These are phyloP conservation scores for Trichoderma aggressivum DNA, from an alignment of 2,329 filamentous ascomycete species.

Conservation along the genomic window DNA sequence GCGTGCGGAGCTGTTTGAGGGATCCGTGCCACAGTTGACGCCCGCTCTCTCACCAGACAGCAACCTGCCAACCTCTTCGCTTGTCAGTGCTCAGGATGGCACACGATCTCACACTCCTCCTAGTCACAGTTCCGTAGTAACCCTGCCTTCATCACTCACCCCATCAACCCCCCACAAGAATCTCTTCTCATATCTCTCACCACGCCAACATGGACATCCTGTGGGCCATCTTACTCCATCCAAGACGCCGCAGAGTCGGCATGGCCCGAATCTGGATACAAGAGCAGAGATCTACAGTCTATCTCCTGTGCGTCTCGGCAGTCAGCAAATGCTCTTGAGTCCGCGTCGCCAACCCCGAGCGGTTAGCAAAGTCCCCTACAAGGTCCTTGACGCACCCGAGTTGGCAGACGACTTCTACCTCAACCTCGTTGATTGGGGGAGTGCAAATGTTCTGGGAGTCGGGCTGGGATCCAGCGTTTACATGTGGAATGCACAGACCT, in stretches of 20 bases:
- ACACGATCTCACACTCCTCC: constrained; percentile 80
- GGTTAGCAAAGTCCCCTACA: constrained; percentile 95
- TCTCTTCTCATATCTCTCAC: constrained; percentile 86
- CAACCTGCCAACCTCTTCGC: constrained; percentile 45
- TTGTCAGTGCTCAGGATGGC: constrained; percentile 58
- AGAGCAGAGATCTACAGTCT: constrained; percentile 92
- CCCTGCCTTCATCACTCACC: constrained; percentile 72
- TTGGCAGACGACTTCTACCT: constrained; percentile 96
- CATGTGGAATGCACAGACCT: constrained; percentile 94
- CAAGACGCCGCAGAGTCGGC: constrained; percentile 81
- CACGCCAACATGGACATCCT: constrained; percentile 63
- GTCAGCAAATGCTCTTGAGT: constrained; percentile 88
- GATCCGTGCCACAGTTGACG: constrained; percentile 77
- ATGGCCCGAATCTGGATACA: constrained; percentile 84
- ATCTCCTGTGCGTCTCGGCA: constrained; percentile 88
- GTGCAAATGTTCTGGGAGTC: constrained; percentile 88
- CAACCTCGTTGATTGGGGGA: constrained; percentile 97
- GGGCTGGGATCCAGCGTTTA: constrained; percentile 92
- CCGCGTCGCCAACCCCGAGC: constrained; percentile 84
- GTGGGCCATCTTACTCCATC: constrained; percentile 84
- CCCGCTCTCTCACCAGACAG: constrained; percentile 61
- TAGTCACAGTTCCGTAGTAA: constrained; percentile 55
- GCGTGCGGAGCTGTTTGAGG: constrained; percentile 88
- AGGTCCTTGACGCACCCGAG: constrained; percentile 94
- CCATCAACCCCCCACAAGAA: constrained; percentile 98